Evolutionary conservation across 2,329 filamentous ascomycete genomes (phyloP), one percentile per base, ranked within the genome.

Genomic region (Diaporthe sp.): DNA sequence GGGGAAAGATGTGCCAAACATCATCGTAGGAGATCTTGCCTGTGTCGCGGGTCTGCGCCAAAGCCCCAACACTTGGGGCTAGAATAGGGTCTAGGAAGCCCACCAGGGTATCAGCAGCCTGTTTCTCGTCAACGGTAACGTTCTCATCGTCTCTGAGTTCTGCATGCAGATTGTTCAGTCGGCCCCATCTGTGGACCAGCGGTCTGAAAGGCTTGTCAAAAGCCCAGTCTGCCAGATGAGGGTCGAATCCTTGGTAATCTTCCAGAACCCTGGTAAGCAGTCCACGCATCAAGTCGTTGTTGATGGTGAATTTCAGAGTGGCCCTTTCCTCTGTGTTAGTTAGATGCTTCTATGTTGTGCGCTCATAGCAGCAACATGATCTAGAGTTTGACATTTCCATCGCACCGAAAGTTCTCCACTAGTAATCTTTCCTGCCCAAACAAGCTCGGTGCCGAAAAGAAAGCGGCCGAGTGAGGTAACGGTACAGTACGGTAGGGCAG

Each of bases 301-400:
- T 65, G 42, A 65, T 47, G 4, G 59, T 65, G 59, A 65, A 47
- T n/a, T n/a, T n/a, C n/a, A n/a, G n/a, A n/a, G n/a, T n/a, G n/a
- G n/a, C n/a, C n/a, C n/a, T n/a, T n/a, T n/a, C n/a, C n/a, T n/a
- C n/a, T n/a, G n/a, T n/a, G n/a, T n/a, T n/a, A n/a, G n/a, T n/a
- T n/a, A n/a, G n/a, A n/a, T n/a, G n/a, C n/a, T n/a, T n/a, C n/a
- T n/a, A n/a, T n/a, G n/a, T n/a, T n/a, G n/a, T n/a, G n/a, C n/a
- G n/a, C n/a, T n/a, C n/a, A n/a, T n/a, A n/a, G n/a, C n/a, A n/a
- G n/a, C n/a, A n/a, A n/a, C n/a, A n/a, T n/a, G n/a, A n/a, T n/a
- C n/a, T n/a, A n/a, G n/a, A n/a, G n/a, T n/a, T n/a, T n/a, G n/a
- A n/a, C n/a, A n/a, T n/a, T n/a, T n/a, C n/a, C n/a, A n/a, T n/a